These are phyloP conservation scores for Tricholoma sp. DNA, from an alignment of 768 basidiomycete genomes.

Conservation along the genomic window DNA sequence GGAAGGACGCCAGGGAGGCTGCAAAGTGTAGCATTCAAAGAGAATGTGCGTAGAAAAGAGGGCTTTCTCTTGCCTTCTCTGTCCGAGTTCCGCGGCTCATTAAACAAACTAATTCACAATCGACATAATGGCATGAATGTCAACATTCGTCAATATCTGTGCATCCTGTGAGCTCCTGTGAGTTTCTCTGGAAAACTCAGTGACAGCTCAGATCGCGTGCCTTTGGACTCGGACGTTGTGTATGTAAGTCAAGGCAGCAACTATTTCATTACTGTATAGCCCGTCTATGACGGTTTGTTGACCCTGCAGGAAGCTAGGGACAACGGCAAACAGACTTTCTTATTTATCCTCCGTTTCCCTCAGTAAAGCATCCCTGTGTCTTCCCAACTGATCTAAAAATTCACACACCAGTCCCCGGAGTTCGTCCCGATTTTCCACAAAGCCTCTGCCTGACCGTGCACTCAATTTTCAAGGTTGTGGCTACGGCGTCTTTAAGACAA, in stretches of 20 bases:
- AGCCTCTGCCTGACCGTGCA: too few relatives aligned
- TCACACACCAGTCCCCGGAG: too few relatives aligned
- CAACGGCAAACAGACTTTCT: background rate
- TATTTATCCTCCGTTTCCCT: background rate
- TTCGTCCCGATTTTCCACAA: too few relatives aligned
- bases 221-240: too few relatives aligned
- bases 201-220: background rate
- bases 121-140: background rate
- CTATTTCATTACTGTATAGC: background rate
- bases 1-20: background rate
- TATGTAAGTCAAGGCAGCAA: background rate
- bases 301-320: background rate
- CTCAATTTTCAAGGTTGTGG: too few relatives aligned
- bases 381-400: background rate
- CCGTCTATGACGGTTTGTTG: background rate
- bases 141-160: background rate
- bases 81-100: background rate
- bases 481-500: too few relatives aligned
- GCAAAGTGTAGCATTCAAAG: background rate
- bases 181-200: background rate
- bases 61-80: background rate
- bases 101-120: background rate
- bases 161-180: background rate
- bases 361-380: background rate
- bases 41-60: background rate